Evolutionary conservation across 1,284 basidiomycete species (phyloP).

Genomic region (Cryptococcus sp.): DNA sequence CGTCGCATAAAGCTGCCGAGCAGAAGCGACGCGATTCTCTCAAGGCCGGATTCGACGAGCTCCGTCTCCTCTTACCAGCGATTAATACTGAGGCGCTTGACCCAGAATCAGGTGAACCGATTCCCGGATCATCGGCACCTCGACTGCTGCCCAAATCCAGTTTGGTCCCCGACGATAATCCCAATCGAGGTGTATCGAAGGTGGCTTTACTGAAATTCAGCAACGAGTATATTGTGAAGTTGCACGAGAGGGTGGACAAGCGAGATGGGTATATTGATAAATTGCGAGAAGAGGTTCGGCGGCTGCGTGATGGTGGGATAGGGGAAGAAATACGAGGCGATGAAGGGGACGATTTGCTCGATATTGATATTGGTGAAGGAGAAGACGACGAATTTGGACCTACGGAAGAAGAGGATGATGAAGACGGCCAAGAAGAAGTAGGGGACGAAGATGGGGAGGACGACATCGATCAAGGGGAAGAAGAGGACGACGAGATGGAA

Average conservation of each 20-base stretch:
- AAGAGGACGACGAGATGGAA: not conserved
- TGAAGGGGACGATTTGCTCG: slow-evolving; percentile 33
- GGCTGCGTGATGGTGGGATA: slow-evolving; percentile 57
- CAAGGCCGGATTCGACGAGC: slow-evolving; percentile 93
- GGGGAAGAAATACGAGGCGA: slow-evolving; percentile 27
- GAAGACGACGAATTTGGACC: slow-evolving; percentile 30
- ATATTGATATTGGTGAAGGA: slow-evolving; percentile 31
- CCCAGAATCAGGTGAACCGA: slow-evolving; percentile 64
- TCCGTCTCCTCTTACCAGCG: slow-evolving; percentile 82
- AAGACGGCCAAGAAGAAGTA: slow-evolving; percentile 15
- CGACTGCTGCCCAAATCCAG: slow-evolving; percentile 74
- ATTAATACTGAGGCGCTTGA: slow-evolving; percentile 69
- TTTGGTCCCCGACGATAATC: slow-evolving; percentile 73
- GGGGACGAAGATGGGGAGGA: slow-evolving; percentile 10
- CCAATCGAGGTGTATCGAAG: slow-evolving; percentile 94
- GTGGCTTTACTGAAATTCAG: slow-evolving; percentile 85
- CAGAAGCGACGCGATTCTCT: slow-evolving; percentile 94
- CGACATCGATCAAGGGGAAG: slow-evolving; percentile 3
- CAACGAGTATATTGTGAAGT: slow-evolving; percentile 78
- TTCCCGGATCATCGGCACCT: slow-evolving; percentile 82
- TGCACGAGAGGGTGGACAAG: slow-evolving; percentile 76
- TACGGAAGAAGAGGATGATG: slow-evolving; percentile 8
- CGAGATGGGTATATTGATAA: slow-evolving; percentile 76
- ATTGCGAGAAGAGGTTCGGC: slow-evolving; percentile 68
- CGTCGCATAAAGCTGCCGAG: slow-evolving; percentile 95